Evolutionary conservation across 257 asterid genomes (phyloP).

Genomic region (Coffea eugenioides): DNA sequence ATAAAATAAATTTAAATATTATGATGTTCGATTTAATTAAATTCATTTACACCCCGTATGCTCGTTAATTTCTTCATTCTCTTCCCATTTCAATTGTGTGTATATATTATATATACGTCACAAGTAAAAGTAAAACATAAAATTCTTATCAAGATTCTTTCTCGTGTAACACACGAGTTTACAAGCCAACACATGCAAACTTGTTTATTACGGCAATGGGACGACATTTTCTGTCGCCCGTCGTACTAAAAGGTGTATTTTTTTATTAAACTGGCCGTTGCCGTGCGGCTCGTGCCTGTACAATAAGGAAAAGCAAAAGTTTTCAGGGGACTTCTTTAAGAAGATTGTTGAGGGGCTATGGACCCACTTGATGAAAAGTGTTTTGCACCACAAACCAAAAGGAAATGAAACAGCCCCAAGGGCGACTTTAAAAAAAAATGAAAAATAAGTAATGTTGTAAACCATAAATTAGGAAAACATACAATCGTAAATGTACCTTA

Average conservation of each 20-base stretch:
- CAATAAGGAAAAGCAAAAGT: not conserved
- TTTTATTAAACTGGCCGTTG: not conserved
- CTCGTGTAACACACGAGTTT: not conserved
- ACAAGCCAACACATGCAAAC: not conserved
- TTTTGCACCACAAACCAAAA: not conserved
- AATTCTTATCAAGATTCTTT: not conserved
- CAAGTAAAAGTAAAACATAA: not conserved
- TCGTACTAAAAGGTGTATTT: not conserved
- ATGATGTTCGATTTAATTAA: no score
- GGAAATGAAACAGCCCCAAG: not conserved
- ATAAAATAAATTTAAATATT: no score
- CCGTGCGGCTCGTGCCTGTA: not conserved
- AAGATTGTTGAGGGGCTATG: not conserved
- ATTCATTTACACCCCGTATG: no score
- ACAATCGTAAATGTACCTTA: no score
- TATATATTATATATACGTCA: no score
- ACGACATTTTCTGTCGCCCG: not conserved
- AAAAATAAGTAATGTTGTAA: no score
- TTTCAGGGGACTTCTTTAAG: no score
- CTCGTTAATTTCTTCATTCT: no score
- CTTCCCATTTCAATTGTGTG: no score
- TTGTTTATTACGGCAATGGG: not conserved
- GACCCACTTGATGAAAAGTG: not conserved
- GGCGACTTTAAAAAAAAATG: no score
- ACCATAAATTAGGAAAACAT: no score